phyloP scores from a whole-genome alignment of 495 filamentous ascomycete species.

The Neurospora pannonica region DNA sequence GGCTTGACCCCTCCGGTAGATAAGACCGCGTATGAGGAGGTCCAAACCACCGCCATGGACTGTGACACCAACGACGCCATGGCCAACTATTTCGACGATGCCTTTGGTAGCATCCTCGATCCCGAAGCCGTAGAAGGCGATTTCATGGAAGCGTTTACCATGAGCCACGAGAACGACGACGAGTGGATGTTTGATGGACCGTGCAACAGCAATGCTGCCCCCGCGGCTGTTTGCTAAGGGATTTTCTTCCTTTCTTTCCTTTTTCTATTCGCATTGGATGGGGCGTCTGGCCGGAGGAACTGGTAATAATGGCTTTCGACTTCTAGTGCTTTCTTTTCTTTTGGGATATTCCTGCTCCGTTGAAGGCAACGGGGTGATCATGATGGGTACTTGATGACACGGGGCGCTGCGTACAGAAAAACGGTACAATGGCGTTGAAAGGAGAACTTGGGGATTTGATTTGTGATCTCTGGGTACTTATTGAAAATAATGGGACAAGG shows the following conservation, averaged over 20 bases:
- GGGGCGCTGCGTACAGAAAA: not conserved
- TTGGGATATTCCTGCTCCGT: not conserved
- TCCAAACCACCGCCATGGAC: not conserved
- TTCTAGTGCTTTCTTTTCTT: not conserved
- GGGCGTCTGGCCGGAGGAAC: not conserved
- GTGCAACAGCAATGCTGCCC: not conserved
- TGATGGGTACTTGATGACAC: not conserved
- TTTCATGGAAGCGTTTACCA: not conserved
- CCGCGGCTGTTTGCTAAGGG: not conserved
- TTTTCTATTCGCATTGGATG: not conserved
- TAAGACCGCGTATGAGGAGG: not conserved
- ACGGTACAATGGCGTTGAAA: not conserved
- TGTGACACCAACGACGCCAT: not conserved
- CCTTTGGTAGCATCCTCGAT: not conserved
- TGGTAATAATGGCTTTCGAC: not conserved
- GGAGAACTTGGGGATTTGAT: not conserved
- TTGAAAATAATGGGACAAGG: not conserved
- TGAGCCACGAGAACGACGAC: not conserved
- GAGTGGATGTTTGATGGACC: conserved; percentile 2
- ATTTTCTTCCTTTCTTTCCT: not conserved
- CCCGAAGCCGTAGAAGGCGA: not conserved
- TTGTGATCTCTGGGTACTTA: not conserved
- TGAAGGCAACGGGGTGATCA: not conserved
- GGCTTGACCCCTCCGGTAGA: not conserved
- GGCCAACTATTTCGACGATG: not conserved